Base-by-base conservation (phyloP, 2,329 filamentous ascomycete species). In the Neonectria faginata region DNA sequence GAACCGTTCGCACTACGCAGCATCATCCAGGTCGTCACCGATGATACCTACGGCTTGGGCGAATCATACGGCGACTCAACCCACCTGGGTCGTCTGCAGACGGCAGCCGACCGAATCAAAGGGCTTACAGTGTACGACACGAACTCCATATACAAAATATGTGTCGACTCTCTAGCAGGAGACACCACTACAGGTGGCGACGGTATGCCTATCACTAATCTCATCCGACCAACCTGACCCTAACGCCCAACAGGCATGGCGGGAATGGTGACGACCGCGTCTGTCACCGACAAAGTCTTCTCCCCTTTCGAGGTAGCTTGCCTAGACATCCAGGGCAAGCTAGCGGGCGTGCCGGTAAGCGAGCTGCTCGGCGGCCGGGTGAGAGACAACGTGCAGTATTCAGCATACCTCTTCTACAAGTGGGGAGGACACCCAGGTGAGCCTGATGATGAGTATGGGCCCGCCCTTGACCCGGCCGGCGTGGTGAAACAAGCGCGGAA, bases 121-220 rank as follows among this genome's bases (percentile, higher is more conserved):
- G 76, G 73, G 0, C 57, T 76, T 5, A 67, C 77, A 2, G 67
- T 79, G 0, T 76, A 78, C 41, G 92, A 93, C 78, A 95, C 92
- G 1, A 96, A 95, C 74, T 90, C 94, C 73, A 86, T 95, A 68
- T 95, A 94, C 79, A 90, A 93, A 69, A 92, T 89, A 2, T 97
- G 97, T 74, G 84, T 94, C 79, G 91, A 95, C 62, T 92, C 92
- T 0, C 74, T 81, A 0, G 91, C 91, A 3, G 89, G 85, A 53
- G 92, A 72, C 42, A 72, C 64, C 31, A 71, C 41, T 11, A 72
- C 67, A 6, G 71, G 71, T 4, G 92, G 47, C 44, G 88, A 90
- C 71, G 93, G 91, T 62, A 79, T 94, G 36, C 1, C 14, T 6
- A 39, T 8, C 36, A 9, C 14, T 39, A n/a, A 39, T 39, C 14